These are phyloP conservation scores for Oldenlandia corymbosa DNA, from an alignment of 257 asterid species.

Conservation along the genomic window DNA sequence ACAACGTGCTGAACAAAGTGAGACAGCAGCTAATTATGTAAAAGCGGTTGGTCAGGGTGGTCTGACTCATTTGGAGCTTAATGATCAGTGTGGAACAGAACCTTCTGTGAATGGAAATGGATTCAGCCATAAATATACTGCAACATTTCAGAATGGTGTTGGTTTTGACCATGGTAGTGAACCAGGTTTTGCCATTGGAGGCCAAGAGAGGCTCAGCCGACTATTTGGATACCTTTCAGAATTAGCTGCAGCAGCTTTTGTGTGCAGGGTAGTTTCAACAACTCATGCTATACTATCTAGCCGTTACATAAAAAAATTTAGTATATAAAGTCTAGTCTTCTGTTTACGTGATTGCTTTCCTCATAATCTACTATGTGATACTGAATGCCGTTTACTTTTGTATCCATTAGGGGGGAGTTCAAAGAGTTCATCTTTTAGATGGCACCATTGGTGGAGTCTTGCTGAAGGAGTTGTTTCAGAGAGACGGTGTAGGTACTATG, in stretches of 20 bases:
- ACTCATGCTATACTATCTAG: background rate
- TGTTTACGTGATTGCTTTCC: too few relatives aligned
- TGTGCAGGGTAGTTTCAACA: slow-evolving; percentile 64
- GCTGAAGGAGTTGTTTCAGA: slow-evolving; percentile 81
- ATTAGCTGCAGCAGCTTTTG: slow-evolving; percentile 97
- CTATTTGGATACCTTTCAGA: slow-evolving; percentile 86
- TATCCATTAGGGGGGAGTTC: slow-evolving; percentile 80
- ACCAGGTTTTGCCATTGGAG: slow-evolving; percentile 96
- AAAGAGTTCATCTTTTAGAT: slow-evolving; percentile 92
- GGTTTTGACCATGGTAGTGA: slow-evolving; percentile 83
- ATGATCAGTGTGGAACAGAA: slow-evolving; percentile 28
- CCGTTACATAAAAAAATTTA: too few relatives aligned
- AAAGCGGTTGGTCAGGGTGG: slow-evolving; percentile 71
- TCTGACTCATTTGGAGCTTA: slow-evolving; percentile 27
- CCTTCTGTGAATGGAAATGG: slow-evolving; percentile 35
- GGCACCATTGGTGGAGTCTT: slow-evolving; percentile 87
- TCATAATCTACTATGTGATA: background rate
- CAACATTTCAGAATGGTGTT: slow-evolving; percentile 88
- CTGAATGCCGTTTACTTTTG: background rate
- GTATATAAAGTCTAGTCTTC: too few relatives aligned
- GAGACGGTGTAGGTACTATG: slow-evolving; percentile 97
- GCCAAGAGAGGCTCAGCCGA: slow-evolving; percentile 83
- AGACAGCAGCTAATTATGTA: slow-evolving; percentile 78
- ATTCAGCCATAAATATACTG: slow-evolving; percentile 35
- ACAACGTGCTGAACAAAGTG: slow-evolving; percentile 74